A percentile compares a stretch with the other conserved stretches of the same genome.
phyloP scores from a whole-genome alignment of 2,329 filamentous ascomycete species.

The Truncatella angustata region DNA sequence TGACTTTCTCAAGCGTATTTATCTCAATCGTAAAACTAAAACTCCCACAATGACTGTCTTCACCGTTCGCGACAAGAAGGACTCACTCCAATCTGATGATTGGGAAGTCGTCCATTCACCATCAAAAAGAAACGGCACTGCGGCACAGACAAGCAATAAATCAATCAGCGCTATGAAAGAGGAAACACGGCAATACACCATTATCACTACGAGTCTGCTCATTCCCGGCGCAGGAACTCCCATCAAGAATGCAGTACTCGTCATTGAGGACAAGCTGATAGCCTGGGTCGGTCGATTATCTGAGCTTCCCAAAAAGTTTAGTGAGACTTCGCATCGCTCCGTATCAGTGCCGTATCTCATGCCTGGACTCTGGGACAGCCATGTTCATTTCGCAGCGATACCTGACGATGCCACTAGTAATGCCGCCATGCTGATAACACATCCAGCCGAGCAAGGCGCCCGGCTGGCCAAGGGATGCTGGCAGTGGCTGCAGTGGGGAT shows the following conservation, averaged over 20 bases:
- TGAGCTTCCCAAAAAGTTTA: conserved; percentile 27
- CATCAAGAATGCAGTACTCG: conserved; percentile 34
- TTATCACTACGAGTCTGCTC: conserved; percentile 28
- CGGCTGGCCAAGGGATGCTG: conserved; percentile 37
- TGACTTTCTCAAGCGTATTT: too few species aligned
- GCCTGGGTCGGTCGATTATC: conserved; percentile 34
- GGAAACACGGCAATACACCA: too few species aligned
- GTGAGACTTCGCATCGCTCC: too few species aligned
- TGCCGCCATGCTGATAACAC: conserved; percentile 20
- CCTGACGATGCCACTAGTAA: conserved; percentile 16
- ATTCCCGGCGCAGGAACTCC: conserved; percentile 46
- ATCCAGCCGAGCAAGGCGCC: conserved; percentile 34
- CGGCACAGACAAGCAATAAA: too few species aligned
- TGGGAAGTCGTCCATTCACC: too few species aligned
- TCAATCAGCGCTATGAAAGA: too few species aligned
- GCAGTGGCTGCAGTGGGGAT: conserved; percentile 42
- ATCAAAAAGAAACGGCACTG: too few species aligned
- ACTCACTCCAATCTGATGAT: too few species aligned
- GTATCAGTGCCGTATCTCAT: conserved; percentile 38
- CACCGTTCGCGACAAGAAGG: too few species aligned
- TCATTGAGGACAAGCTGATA: conserved; percentile 37
- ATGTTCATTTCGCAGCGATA: conserved; percentile 44
- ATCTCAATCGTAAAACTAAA: too few species aligned
- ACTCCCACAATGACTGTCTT: too few species aligned
- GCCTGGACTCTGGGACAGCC: conserved; percentile 54